Evolutionary conservation across 495 filamentous ascomycete genomes (phyloP).

Genomic region (Aspergillus cavernicola): DNA sequence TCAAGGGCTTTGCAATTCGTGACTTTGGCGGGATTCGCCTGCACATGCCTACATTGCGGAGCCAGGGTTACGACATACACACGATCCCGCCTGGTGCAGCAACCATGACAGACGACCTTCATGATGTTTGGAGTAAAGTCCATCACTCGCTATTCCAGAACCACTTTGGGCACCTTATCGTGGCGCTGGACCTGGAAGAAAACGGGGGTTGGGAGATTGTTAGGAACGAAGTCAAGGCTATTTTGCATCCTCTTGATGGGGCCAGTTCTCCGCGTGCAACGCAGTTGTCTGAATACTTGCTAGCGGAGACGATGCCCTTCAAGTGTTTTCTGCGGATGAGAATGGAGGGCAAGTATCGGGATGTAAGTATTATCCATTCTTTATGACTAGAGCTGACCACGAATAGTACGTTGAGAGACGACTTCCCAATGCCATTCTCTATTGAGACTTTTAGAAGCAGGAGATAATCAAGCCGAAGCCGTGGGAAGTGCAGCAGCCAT

Average conservation of each 20-base stretch:
- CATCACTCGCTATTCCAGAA: constrained; percentile 25
- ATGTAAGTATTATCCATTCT: constrained; percentile 13
- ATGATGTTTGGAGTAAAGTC: constrained; percentile 20
- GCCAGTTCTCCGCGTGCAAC: background rate
- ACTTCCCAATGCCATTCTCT: no score
- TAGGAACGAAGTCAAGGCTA: constrained; percentile 1
- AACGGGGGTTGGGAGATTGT: constrained; percentile 14
- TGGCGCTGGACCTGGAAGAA: constrained; percentile 8
- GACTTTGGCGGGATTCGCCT: constrained; percentile 22
- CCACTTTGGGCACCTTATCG: constrained; percentile 13
- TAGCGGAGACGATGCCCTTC: constrained; percentile 19
- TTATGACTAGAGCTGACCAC: no score
- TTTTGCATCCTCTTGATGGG: constrained; percentile 6
- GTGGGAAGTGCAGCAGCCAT: no score
- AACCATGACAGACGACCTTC: constrained; percentile 13
- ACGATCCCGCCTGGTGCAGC: background rate
- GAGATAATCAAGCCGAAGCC: no score
- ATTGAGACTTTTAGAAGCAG: no score
- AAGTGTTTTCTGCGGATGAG: constrained; percentile 23
- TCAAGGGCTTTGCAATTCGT: constrained; percentile 22
- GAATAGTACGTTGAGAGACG: no score
- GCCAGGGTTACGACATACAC: background rate
- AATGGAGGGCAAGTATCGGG: constrained; percentile 19
- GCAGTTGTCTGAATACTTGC: constrained; percentile 12
- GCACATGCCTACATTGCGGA: constrained; percentile 18